Conservation (phyloP, 2,329 filamentous ascomycete genomes). For the Pyricularia pennisetigena region DNA sequence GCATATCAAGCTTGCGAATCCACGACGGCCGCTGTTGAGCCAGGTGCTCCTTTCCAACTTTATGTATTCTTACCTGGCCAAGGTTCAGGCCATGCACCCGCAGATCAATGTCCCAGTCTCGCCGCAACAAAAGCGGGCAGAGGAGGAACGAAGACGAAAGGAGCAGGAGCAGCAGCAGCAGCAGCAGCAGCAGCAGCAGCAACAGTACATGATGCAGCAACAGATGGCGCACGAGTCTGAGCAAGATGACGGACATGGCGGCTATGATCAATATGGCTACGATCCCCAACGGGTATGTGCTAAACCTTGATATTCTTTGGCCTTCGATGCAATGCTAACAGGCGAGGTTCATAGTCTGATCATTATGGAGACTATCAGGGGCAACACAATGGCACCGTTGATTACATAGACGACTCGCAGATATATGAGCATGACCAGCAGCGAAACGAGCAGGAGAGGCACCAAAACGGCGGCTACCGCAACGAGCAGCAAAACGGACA, state of each 20-base stretch:
- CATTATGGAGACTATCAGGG: constrained; percentile 19
- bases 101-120: constrained; percentile 86
- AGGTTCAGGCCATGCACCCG: constrained; percentile 97
- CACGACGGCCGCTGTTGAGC: constrained; percentile 79
- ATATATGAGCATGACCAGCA: constrained; percentile 24
- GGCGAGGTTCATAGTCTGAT: constrained; percentile 12
- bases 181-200: constrained; percentile 34
- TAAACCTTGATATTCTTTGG: neutral
- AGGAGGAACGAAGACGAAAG: constrained; percentile 36
- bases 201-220: constrained; percentile 23
- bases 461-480: constrained; percentile 9
- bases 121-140: constrained; percentile 38
- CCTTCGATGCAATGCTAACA: constrained; percentile 1
- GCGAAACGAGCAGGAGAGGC: constrained; percentile 7
- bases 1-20: constrained; percentile 98
- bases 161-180: constrained; percentile 33
- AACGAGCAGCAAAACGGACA: constrained; percentile 7
- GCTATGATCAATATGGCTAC: constrained; percentile 20
- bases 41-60: constrained; percentile 97
- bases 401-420: constrained; percentile 23
- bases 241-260: constrained; percentile 13
- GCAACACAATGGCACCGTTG: constrained; percentile 13
- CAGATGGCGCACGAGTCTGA: constrained; percentile 11
- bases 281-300: constrained; percentile 24
- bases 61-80: constrained; percentile 98